Conservation (phyloP, 345 rosid genomes). For the Eucalyptus pauciflora region DNA sequence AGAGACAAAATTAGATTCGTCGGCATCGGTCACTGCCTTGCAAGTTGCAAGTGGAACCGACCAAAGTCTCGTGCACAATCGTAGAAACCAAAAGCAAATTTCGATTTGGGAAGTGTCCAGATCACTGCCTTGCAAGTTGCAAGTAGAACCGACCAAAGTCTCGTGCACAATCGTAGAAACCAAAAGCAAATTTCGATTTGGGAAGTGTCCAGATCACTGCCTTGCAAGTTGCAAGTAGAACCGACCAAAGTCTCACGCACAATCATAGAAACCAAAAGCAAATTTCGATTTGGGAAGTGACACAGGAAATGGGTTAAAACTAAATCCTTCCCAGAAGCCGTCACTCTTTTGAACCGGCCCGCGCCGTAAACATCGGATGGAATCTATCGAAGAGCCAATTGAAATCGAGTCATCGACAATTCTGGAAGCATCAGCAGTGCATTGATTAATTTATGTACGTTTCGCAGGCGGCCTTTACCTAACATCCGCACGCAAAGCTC, state of each 20-base stretch:
- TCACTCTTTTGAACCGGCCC: not conserved
- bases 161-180: not conserved
- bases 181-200: not conserved
- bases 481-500: not conserved
- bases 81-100: not conserved
- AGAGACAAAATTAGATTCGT: not conserved
- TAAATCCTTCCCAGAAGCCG: not conserved
- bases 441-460: not conserved
- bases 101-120: not conserved
- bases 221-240: no score
- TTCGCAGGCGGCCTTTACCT: not conserved
- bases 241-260: no score
- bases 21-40: fast-evolving
- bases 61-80: not conserved
- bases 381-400: not conserved
- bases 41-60: not conserved
- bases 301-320: not conserved
- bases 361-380: not conserved
- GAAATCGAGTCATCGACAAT: not conserved
- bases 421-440: not conserved
- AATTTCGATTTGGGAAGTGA: not conserved
- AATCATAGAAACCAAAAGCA: not conserved
- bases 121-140: no score
- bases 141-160: no score
- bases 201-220: not conserved